phyloP scores from a whole-genome alignment of 2,329 filamentous ascomycete species.

The Elsinoe perseae region DNA sequence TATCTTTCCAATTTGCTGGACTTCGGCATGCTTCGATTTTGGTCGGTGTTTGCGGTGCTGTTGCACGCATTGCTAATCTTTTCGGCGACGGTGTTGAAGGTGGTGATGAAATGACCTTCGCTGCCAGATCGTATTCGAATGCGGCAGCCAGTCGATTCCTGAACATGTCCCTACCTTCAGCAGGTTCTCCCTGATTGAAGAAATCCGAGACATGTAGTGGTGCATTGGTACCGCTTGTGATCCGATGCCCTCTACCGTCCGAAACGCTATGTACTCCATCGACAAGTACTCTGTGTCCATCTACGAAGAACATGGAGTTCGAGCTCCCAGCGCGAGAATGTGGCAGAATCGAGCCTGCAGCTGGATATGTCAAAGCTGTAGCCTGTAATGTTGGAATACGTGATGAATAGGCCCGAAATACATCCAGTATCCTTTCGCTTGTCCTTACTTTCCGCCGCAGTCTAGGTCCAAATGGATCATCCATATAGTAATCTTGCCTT shows the following conservation, averaged over 20 bases:
- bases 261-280: constrained; percentile 36
- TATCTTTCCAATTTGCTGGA: constrained; percentile 32
- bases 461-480: constrained; percentile 26
- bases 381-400: not conserved
- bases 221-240: constrained; percentile 66
- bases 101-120: constrained; percentile 50
- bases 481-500: not conserved
- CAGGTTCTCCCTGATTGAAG: constrained; percentile 37
- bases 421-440: constrained; percentile 9
- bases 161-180: constrained; percentile 58
- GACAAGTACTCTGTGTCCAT: constrained; percentile 19
- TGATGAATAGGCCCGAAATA: not conserved
- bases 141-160: constrained; percentile 70
- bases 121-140: constrained; percentile 65
- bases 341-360: not conserved
- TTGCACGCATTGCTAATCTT: too few relatives aligned
- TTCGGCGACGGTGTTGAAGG: not conserved
- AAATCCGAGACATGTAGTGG: constrained; percentile 53
- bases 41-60: not conserved
- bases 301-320: not conserved
- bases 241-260: constrained; percentile 55
- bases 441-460: constrained; percentile 10
- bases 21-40: not conserved
- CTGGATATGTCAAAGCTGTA: not conserved
- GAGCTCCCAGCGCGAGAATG: not conserved